Percentiles rank a stretch among this genome's conserved stretches.
Conservation (phyloP, 768 basidiomycete genomes). For the Ramaria sp. region DNA sequence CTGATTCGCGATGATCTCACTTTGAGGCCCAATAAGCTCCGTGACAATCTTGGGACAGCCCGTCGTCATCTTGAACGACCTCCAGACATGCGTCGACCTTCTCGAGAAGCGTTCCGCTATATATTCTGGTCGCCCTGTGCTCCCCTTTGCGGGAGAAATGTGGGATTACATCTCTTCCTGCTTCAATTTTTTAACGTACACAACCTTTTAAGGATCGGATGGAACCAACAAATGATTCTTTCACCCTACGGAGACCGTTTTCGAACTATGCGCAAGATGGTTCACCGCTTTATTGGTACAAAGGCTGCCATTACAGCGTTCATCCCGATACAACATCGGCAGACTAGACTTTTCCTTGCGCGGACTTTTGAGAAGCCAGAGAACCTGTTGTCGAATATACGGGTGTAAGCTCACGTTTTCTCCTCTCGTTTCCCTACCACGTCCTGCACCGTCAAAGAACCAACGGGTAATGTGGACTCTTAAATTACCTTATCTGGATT, state of each 20-base stretch:
- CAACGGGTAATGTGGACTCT: no score
- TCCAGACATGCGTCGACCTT: neutral
- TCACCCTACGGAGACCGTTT: neutral
- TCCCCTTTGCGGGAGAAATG: neutral
- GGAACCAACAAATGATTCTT: neutral
- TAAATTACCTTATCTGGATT: no score
- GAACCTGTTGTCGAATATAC: neutral
- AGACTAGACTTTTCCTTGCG: neutral
- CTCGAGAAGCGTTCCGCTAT: neutral
- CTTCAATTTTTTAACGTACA: neutral
- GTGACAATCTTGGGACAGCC: neutral
- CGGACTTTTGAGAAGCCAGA: neutral
- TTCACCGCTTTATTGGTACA: neutral
- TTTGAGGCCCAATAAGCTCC: neutral
- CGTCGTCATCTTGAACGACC: neutral
- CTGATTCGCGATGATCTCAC: no score
- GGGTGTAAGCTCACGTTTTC: no score
- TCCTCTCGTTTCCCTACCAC: no score
- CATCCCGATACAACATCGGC: neutral
- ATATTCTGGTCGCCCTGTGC: neutral
- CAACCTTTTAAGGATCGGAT: neutral
- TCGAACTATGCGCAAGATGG: neutral
- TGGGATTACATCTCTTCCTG: neutral
- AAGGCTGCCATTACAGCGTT: neutral
- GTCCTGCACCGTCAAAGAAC: no score